Evolutionary conservation across 1,284 basidiomycete genomes (phyloP).

Genomic region (Agroathelia rolfsii): DNA sequence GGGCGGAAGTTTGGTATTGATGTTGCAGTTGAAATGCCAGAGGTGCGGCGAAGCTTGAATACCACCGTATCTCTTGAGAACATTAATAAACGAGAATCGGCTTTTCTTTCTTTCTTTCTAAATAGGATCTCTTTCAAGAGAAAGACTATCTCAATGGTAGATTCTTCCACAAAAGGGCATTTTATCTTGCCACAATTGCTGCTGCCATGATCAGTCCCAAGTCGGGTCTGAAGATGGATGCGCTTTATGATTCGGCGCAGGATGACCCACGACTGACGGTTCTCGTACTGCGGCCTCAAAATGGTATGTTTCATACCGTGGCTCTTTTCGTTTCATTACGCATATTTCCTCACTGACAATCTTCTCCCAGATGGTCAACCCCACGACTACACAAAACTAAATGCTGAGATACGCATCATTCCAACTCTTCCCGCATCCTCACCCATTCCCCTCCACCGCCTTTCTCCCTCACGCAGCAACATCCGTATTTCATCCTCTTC

Average conservation of each 20-base stretch:
- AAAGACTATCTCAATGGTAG: constrained; percentile 90
- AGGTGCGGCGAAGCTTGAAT: constrained; percentile 40
- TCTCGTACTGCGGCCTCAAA: constrained; percentile 49
- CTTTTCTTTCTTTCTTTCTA: no score
- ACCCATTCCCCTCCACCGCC: constrained; percentile 53
- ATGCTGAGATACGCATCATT: constrained; percentile 66
- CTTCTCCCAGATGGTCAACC: constrained; percentile 33
- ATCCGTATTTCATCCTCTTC: constrained; percentile 35
- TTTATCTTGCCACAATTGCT: constrained; percentile 81
- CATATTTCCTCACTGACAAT: constrained; percentile 8
- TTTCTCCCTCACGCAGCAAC: constrained; percentile 73
- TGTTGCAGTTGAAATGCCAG: constrained; percentile 80
- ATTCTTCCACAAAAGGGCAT: constrained; percentile 89
- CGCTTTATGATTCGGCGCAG: constrained; percentile 49
- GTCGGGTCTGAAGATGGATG: constrained; percentile 41
- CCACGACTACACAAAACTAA: constrained; percentile 59
- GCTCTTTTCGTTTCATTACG: constrained; percentile 13
- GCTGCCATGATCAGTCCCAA: constrained; percentile 44
- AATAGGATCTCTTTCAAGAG: constrained; percentile 83
- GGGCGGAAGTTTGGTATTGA: constrained; percentile 66
- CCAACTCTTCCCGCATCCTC: constrained; percentile 50
- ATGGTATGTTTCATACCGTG: constrained; percentile 31
- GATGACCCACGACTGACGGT: constrained; percentile 63
- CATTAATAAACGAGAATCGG: constrained; percentile 4
- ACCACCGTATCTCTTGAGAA: not conserved